phyloP scores from a whole-genome alignment of 345 rosid genomes.

The Combretum micranthum region DNA sequence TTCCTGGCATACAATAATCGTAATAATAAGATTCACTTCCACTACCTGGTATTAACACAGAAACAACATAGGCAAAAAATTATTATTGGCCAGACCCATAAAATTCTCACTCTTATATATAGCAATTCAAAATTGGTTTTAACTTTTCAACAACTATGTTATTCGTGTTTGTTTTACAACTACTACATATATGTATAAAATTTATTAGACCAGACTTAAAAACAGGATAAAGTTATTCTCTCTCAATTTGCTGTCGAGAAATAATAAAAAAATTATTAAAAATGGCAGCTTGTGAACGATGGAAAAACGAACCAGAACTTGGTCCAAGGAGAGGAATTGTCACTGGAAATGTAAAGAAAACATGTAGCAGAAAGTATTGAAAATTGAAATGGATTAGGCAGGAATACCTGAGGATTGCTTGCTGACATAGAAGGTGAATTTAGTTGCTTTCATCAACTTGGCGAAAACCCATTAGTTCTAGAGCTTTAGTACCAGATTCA shows the following conservation, averaged over 20 bases:
- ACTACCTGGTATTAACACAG: slow-evolving; percentile 32
- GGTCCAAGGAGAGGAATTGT: too few species aligned
- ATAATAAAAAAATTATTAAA: too few species aligned
- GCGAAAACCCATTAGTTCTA: slow-evolving; percentile 53
- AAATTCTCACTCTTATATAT: too few species aligned
- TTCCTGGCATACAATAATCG: slow-evolving; percentile 82
- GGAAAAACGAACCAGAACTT: too few species aligned
- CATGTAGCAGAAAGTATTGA: neutral
- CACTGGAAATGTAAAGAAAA: neutral
- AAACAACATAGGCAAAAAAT: neutral
- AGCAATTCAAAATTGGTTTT: too few species aligned
- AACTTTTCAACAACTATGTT: too few species aligned
- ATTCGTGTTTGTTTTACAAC: too few species aligned
- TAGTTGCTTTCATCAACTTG: slow-evolving; percentile 27
- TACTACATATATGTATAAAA: too few species aligned
- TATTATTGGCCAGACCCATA: slow-evolving; percentile 7
- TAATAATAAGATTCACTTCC: slow-evolving; percentile 57
- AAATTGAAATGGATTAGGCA: neutral
- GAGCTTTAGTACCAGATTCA: slow-evolving; percentile 72
- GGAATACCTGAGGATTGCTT: slow-evolving; percentile 24
- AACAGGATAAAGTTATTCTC: too few species aligned
- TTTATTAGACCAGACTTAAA: too few species aligned
- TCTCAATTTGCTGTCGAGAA: too few species aligned
- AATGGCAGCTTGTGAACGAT: too few species aligned
- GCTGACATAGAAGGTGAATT: slow-evolving; percentile 21